Base-by-base conservation (phyloP, 352 stramenopile genomes). In the Phytophthora vignae region DNA sequence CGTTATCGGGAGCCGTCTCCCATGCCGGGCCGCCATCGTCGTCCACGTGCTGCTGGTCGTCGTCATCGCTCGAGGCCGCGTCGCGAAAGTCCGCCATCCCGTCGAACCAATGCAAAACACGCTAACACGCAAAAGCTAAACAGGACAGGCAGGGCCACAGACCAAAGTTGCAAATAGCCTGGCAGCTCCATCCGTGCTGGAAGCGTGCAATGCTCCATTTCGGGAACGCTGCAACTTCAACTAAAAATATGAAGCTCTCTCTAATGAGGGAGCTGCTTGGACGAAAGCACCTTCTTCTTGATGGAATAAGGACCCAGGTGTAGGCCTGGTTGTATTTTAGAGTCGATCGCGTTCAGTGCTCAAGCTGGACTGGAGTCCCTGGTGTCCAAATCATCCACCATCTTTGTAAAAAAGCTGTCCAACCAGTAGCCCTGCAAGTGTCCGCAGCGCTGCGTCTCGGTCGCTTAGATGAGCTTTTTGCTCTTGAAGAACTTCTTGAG, bases 401-500 rank as follows among this genome's bases (percentile, higher is more conserved):
- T 73, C 59, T 69, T 68, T 44, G 36, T 44, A 27, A 27, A 44
- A 58, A 67, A 64, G 22, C 48, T 61, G 50, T 27, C 22, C 22
- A 27, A 27, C 22, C 22, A 27, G 22, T 27, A 22, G 21, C 21
- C 21, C 21, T 22, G 21, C 21, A 27, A 27, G 2, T 27, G 22
- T 27, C 22, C 22, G 22, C 2, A 27, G 22, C 22, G 3, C 58
- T 63, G 29, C 68, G 63, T 31, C 48, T 19, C 9, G 8, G 11
- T 25, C 60, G 29, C 29, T 74, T 94, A 97, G 67, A 97, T 95
- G 67, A 97, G 84, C 76, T 97, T 97, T 76, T 96, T 96, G 79
- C 86, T 94, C 82, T 97, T 97, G 87, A 97, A 97, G 61, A 97
- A 97, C 69, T 93, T 93, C 79, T 96, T 96, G 57, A 97, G 79